Percentiles rank a stretch among this genome's conserved stretches.
These are phyloP conservation scores for Rhododendron mucronatum DNA, from an alignment of 148 eudicot genomes.

Conservation along the genomic window DNA sequence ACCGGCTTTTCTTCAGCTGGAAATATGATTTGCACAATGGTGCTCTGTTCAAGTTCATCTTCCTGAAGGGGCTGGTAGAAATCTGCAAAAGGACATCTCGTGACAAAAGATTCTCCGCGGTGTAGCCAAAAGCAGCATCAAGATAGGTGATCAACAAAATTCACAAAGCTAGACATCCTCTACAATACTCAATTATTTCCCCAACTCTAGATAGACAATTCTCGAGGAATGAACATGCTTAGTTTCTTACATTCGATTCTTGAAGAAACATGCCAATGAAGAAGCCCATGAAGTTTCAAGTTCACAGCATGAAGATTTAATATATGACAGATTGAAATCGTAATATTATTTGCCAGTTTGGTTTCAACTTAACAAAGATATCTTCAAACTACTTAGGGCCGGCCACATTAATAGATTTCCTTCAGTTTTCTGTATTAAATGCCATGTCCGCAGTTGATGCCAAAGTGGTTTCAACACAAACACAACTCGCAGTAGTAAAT, in stretches of 20 bases:
- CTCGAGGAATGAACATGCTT: background rate
- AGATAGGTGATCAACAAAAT: background rate
- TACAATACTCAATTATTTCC: background rate
- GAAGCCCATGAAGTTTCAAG: background rate
- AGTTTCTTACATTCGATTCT: background rate
- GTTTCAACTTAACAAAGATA: background rate
- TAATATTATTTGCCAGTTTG: background rate
- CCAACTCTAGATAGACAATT: background rate
- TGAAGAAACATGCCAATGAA: background rate
- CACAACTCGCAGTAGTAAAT: background rate
- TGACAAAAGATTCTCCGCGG: background rate
- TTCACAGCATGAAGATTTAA: background rate
- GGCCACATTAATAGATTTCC: background rate
- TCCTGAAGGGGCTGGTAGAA: slow-evolving; percentile 79
- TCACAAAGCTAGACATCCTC: background rate
- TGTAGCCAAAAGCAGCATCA: background rate
- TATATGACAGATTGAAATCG: background rate
- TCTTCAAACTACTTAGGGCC: background rate
- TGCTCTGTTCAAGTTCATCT: slow-evolving; percentile 90
- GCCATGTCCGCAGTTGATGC: background rate
- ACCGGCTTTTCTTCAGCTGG: slow-evolving; percentile 80
- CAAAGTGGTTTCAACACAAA: background rate
- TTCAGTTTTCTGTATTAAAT: background rate
- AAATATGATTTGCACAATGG: slow-evolving; percentile 59
- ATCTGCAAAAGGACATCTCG: slow-evolving; percentile 42